A percentile compares a stretch with the other conserved stretches of the same genome.
phyloP scores from a whole-genome alignment of 192 early-diverging fungal species.

The Linnemannia elongata region DNA sequence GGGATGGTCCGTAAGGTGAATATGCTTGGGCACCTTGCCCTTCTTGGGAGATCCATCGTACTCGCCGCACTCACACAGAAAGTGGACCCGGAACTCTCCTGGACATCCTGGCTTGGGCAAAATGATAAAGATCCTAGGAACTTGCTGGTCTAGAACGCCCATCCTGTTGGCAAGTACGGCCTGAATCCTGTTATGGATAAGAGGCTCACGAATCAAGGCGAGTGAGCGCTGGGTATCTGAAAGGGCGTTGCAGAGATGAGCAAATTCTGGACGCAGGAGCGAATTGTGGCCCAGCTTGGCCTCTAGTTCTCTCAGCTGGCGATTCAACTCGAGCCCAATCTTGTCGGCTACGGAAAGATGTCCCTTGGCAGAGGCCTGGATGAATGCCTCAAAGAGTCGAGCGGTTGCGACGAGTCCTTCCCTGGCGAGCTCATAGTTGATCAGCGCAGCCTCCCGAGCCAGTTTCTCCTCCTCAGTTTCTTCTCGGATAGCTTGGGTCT shows the following conservation, averaged over 20 bases:
- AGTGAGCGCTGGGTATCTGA: conserved; percentile 12
- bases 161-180: conserved; percentile 12
- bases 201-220: not conserved
- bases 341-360: conserved; percentile 30
- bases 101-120: conserved; percentile 7
- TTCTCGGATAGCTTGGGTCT: not conserved
- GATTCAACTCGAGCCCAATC: conserved; percentile 26
- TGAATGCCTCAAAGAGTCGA: conserved; percentile 26
- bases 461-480: not conserved
- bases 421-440: conserved; percentile 15
- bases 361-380: conserved; percentile 22
- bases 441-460: not conserved
- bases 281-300: conserved; percentile 7
- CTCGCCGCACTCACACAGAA: conserved; percentile 27
- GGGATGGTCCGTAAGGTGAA: conserved; percentile 24
- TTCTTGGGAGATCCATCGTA: conserved; percentile 5
- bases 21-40: not conserved
- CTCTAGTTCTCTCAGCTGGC: conserved; percentile 22
- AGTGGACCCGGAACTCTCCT: conserved; percentile 21
- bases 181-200: conserved; percentile 18
- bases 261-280: conserved; percentile 4
- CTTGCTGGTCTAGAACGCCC: conserved; percentile 1
- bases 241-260: conserved; percentile 14
- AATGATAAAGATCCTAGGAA: conserved; percentile 20
- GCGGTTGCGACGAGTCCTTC: conserved; percentile 11